These are phyloP conservation scores for Flaveria linearis DNA, from an alignment of 129 eudicot species.

Conservation along the genomic window DNA sequence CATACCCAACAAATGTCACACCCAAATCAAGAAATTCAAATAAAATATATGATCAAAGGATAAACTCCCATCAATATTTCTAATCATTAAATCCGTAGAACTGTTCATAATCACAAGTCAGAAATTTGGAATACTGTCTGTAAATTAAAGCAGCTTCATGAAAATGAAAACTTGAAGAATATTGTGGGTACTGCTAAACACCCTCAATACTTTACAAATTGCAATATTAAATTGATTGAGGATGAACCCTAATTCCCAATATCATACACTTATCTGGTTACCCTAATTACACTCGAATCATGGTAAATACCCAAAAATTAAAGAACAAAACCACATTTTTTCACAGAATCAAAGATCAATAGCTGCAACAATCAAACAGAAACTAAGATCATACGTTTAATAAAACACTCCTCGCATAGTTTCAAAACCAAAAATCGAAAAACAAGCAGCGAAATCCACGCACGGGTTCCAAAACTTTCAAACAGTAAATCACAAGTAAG, in stretches of 20 bases:
- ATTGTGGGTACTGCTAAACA: too few relatives aligned
- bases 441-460: not conserved
- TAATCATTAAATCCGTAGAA: not conserved
- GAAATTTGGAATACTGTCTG: not conserved
- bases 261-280: too few relatives aligned
- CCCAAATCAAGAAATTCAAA: not conserved
- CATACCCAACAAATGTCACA: not conserved
- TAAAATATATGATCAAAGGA: not conserved
- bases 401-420: not conserved
- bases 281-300: not conserved
- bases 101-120: not conserved
- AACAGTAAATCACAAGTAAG: not conserved
- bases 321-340: not conserved
- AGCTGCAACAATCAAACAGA: not conserved
- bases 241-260: conserved; percentile 7
- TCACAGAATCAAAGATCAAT: not conserved
- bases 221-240: not conserved
- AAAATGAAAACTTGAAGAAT: not conserved
- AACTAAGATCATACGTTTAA: not conserved
- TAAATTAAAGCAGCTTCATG: too few relatives aligned
- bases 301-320: not conserved
- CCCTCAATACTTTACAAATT: not conserved
- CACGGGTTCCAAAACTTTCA: not conserved
- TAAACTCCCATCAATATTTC: not conserved
- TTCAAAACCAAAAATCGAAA: not conserved